phyloP scores from a whole-genome alignment of 2,329 filamentous ascomycete species.

The Sphaerulina musiva region DNA sequence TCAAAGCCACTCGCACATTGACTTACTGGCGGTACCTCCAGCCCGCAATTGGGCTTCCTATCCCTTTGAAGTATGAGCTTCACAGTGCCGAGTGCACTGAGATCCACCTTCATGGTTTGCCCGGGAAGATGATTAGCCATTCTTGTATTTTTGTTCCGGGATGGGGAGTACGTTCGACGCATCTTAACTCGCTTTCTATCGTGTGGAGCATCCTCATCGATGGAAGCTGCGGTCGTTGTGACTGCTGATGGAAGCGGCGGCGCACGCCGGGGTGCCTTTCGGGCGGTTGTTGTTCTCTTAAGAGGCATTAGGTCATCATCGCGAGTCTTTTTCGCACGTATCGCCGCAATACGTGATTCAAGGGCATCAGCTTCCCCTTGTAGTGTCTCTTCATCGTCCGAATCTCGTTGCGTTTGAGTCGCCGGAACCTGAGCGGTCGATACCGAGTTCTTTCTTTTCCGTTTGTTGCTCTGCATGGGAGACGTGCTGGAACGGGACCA shows the following conservation, averaged over 20 bases:
- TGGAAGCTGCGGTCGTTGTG: neutral
- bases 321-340: constrained; percentile 10
- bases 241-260: neutral
- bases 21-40: neutral
- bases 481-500: neutral
- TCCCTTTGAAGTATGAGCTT: constrained; percentile 1
- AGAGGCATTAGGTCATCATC: constrained; percentile 16
- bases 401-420: neutral
- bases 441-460: neutral
- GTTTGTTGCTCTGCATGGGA: neutral
- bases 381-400: constrained; percentile 16
- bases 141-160: too few species aligned
- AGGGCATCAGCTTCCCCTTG: constrained; percentile 9
- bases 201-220: neutral
- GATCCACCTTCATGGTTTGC: neutral
- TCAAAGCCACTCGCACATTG: neutral
- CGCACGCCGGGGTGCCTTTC: neutral
- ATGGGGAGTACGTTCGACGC: too few species aligned
- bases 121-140: too few species aligned
- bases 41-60: neutral
- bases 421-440: neutral
- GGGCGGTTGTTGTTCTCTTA: constrained; percentile 4
- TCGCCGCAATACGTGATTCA: constrained; percentile 14
- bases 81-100: neutral
- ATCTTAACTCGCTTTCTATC: too few species aligned